phyloP scores from a whole-genome alignment of 495 filamentous ascomycete species.

The Neurospora sp. region DNA sequence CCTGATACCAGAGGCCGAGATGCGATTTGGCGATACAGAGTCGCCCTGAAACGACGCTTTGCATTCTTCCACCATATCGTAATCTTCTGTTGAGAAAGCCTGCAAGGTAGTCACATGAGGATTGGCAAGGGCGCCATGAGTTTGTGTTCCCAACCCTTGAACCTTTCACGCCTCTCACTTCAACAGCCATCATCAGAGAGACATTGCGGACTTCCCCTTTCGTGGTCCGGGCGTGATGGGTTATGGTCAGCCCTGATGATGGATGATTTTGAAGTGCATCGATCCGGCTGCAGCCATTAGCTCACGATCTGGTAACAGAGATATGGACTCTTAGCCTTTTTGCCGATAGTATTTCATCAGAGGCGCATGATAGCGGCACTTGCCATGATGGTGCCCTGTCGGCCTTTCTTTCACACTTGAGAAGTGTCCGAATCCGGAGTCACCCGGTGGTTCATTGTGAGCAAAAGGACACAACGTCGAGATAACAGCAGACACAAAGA shows the following conservation, averaged over 20 bases:
- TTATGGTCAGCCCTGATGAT: neutral
- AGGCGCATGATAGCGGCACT: neutral
- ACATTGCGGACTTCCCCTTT: neutral
- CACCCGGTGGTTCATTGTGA: neutral
- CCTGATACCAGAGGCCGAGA: neutral
- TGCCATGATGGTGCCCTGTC: neutral
- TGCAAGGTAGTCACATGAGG: neutral
- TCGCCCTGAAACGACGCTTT: neutral
- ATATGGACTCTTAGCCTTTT: neutral
- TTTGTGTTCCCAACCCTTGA: neutral
- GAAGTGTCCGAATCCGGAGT: neutral
- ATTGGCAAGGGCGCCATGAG: neutral
- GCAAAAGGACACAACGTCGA: neutral
- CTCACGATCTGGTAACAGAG: neutral
- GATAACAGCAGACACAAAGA: neutral
- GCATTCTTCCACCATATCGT: neutral
- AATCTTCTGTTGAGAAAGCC: neutral
- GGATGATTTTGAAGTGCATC: neutral
- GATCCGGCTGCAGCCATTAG: neutral
- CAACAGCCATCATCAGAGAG: neutral
- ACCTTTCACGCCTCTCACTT: neutral
- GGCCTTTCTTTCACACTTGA: neutral
- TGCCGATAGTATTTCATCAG: neutral
- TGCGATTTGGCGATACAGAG: neutral
- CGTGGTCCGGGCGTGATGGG: neutral